Evolutionary conservation across 176 grass and related monocot genomes (phyloP), one percentile per base, ranked within the genome.

Genomic region (Bolboschoenus planiculmis): DNA sequence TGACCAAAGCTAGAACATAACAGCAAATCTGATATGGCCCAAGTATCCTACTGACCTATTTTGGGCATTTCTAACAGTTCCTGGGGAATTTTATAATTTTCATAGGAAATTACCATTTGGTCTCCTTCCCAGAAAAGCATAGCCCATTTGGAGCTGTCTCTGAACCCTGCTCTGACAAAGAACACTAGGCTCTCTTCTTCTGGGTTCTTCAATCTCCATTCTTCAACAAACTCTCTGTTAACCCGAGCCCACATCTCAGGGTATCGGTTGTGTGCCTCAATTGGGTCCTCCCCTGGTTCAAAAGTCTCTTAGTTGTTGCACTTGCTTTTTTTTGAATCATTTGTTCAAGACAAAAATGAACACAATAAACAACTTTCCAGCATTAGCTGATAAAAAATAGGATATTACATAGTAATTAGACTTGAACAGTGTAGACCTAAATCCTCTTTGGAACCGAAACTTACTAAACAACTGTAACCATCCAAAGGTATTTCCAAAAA

Each of bases 81-180:
- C 18, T 14, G 39, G 6, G n/a, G 3, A 11, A 14, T 73, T 20
- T 37, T 0, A 20, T 44, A 13, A 24, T 21, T 47, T 74, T 47
- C 5, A 50, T 29, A 75, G 71, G 18, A 30, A 46, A 64, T 61
- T 63, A 97, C 94, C 94, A 97, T 97, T 86, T 94, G 94, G 79
- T 97, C 92, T 2, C 94, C 94, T 16, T 97, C 94, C 94, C 94
- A 97, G 86, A 97, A 94, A 61, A 97, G 84, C 94, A 97, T 97
- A n/a, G 92, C 86, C 92, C 92, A 94, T 63, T 85, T 78, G 16
- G 88, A 86, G 86, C 90, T 94, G 34, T 88, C 91, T 51, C 94
- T 88, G 71, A 97, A 97, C 33, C 92, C 94, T 50, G 94, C 86
- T 50, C 92, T 79, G 71, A 97, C 88, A 85, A 94, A 97, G 87